These are phyloP conservation scores for Dictyostelium intermedium DNA, from an alignment of 78 protist species.

Conservation along the genomic window DNA sequence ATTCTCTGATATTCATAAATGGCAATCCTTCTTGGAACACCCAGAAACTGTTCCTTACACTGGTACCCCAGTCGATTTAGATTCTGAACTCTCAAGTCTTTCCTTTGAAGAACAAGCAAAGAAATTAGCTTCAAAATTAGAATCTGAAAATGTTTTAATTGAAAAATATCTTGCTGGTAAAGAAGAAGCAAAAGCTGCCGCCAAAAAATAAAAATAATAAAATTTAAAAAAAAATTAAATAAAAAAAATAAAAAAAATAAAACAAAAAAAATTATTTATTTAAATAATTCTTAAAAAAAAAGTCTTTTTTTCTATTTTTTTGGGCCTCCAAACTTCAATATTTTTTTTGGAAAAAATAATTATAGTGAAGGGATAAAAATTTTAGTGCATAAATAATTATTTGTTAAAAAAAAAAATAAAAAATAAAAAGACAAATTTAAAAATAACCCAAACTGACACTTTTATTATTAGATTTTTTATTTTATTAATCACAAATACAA, in stretches of 20 bases:
- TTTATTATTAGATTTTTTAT: no score
- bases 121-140: constrained; percentile 48
- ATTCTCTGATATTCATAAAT: constrained; percentile 69
- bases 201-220: neutral
- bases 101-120: constrained; percentile 75
- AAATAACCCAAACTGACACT: no score
- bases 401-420: no score
- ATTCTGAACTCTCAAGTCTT: constrained; percentile 41
- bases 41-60: constrained; percentile 74
- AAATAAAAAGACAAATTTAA: no score
- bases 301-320: no score
- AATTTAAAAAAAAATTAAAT: neutral
- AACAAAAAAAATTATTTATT: neutral
- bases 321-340: no score
- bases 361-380: no score
- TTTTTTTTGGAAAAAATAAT: no score
- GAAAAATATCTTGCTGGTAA: constrained; percentile 45
- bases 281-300: neutral
- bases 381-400: no score
- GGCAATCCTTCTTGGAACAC: constrained; percentile 71
- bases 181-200: constrained; percentile 8
- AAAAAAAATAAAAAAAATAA: neutral
- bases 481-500: no score
- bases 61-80: constrained; percentile 34
- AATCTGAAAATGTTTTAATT: constrained; percentile 31